Percentiles rank a stretch among this genome's conserved stretches.
Evolutionary conservation across 176 grass and related monocot species (phyloP).

Genomic region (Cenchrus purpureus): DNA sequence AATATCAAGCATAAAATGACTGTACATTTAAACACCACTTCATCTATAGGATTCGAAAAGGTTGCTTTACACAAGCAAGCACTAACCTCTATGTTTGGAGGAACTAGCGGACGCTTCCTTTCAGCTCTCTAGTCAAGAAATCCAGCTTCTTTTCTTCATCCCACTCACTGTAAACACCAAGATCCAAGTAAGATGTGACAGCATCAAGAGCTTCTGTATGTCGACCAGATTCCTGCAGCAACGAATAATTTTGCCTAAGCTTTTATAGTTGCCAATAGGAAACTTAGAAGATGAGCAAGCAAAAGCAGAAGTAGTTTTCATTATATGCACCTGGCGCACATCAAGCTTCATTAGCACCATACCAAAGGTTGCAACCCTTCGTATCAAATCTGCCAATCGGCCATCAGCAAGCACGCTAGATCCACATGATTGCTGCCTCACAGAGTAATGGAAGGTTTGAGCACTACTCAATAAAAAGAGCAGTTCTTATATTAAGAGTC

Average conservation of each 20-base stretch:
- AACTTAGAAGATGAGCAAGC: constrained; percentile 8
- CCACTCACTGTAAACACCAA: constrained; percentile 90
- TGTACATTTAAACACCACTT: not conserved
- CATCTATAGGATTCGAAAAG: not conserved
- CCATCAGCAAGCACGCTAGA: constrained; percentile 78
- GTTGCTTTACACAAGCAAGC: constrained; percentile 7
- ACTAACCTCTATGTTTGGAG: constrained; percentile 71
- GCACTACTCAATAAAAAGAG: constrained; percentile 18
- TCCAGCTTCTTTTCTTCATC: constrained; percentile 82
- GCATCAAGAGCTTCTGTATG: constrained; percentile 91
- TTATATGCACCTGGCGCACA: constrained; percentile 67
- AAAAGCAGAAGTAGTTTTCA: constrained; percentile 1
- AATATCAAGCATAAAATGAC: not conserved
- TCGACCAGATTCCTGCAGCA: constrained; percentile 69
- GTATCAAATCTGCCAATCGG: constrained; percentile 88
- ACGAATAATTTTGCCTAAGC: constrained; percentile 10
- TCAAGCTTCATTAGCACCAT: constrained; percentile 96
- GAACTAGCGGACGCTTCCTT: constrained; percentile 90
- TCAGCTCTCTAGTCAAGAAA: constrained; percentile 85
- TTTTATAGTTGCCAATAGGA: not conserved
- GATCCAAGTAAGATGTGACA: constrained; percentile 79
- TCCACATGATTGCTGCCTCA: constrained; percentile 94
- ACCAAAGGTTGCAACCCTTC: constrained; percentile 86
- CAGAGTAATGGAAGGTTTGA: constrained; percentile 26
- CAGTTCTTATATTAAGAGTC: constrained; percentile 1